Evolutionary conservation across 164 flowering plant species (phyloP).

Genomic region (Euptelea pleiosperma): DNA sequence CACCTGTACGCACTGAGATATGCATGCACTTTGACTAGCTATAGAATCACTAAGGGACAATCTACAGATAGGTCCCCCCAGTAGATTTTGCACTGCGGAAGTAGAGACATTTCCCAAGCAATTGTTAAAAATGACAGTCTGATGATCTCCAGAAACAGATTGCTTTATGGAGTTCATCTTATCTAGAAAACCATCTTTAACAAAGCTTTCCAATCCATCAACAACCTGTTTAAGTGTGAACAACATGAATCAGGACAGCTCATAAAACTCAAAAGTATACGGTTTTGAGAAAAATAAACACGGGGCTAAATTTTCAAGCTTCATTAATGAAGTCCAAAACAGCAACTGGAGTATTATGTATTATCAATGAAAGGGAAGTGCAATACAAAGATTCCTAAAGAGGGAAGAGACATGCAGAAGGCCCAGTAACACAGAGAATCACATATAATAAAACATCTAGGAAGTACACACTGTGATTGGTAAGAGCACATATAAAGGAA

Average conservation of each 20-base stretch:
- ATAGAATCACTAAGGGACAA: conserved; percentile 37
- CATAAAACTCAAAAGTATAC: no score
- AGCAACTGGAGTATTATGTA: no score
- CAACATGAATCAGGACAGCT: background rate
- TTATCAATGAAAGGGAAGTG: no score
- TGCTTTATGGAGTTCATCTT: conserved; percentile 42
- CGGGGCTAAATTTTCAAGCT: no score
- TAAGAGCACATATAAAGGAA: no score
- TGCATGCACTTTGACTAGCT: conserved; percentile 39
- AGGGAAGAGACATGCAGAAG: no score
- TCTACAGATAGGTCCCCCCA: conserved; percentile 38
- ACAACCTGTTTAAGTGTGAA: conserved; percentile 45
- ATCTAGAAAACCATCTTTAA: conserved; percentile 31
- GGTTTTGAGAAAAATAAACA: no score
- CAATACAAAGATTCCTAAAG: no score
- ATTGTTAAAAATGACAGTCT: conserved; percentile 48
- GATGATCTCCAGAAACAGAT: conserved; percentile 39
- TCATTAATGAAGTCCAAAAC: no score
- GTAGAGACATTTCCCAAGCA: conserved; percentile 21
- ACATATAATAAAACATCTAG: no score
- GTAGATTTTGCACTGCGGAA: conserved; percentile 33
- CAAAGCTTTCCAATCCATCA: conserved; percentile 51
- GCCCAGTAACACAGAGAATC: no score
- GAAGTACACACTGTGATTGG: no score
- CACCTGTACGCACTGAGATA: conserved; percentile 30